Percentiles rank a stretch among this genome's conserved stretches.
Evolutionary conservation across 805 yeast species (phyloP).

Genomic region (Spathaspora girioi): DNA sequence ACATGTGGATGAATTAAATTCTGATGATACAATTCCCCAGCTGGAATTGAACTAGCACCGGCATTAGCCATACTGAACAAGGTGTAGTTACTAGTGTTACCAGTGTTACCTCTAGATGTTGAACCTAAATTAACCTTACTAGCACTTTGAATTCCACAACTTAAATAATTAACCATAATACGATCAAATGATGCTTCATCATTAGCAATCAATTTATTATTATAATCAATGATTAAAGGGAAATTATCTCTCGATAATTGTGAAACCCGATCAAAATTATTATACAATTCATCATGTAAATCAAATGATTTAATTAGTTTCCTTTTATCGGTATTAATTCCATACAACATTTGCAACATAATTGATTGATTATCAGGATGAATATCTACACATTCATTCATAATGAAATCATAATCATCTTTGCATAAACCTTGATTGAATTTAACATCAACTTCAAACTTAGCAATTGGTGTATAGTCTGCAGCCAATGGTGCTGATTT

Average conservation of each 20-base stretch:
- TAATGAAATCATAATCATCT: slow-evolving; percentile 23
- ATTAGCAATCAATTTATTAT: slow-evolving; percentile 36
- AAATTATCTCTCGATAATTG: slow-evolving; percentile 7
- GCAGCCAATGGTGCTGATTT: not conserved
- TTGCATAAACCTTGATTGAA: slow-evolving; percentile 6
- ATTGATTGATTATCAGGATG: slow-evolving; percentile 33
- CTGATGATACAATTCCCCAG: slow-evolving; percentile 2
- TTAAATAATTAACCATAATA: slow-evolving; percentile 35
- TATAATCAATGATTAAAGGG: slow-evolving; percentile 33
- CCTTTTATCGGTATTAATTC: slow-evolving; percentile 5
- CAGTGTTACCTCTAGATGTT: not conserved
- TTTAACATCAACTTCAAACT: slow-evolving; percentile 2
- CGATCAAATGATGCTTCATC: slow-evolving; percentile 35
- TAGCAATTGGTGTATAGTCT: not conserved
- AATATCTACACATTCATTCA: slow-evolving; percentile 24
- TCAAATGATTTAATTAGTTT: slow-evolving; percentile 10
- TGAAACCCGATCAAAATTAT: slow-evolving; percentile 5
- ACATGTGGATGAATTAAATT: slow-evolving; percentile 38
- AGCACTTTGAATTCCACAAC: slow-evolving; percentile 25
- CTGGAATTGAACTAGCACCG: not conserved
- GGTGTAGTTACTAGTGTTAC: slow-evolving; percentile 1
- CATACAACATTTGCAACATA: slow-evolving; percentile 13
- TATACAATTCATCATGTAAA: slow-evolving; percentile 8
- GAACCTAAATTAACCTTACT: not conserved
- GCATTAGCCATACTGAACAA: not conserved